phyloP scores from a whole-genome alignment of 805 yeast species.

The Hyphopichia homilentoma region DNA sequence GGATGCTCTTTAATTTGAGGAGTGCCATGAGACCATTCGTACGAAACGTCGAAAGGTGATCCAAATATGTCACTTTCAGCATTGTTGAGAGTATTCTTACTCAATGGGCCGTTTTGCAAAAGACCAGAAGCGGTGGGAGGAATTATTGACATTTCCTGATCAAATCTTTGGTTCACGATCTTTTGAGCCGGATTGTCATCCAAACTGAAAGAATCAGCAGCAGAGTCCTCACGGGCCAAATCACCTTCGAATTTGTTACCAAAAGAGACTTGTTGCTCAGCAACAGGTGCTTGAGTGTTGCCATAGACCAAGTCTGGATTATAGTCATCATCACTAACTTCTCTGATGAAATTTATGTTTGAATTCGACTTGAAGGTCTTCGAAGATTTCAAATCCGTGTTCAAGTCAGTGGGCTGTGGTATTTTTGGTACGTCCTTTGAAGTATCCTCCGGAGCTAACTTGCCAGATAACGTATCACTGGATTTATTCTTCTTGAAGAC shows the following conservation, averaged over 20 bases:
- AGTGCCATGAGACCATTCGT: constrained; percentile 4
- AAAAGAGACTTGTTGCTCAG: not conserved
- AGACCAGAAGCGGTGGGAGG: constrained; percentile 14
- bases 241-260: constrained; percentile 5
- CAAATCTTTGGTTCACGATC: constrained; percentile 14
- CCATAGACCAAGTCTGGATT: constrained; percentile 2
- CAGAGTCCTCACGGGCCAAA: constrained; percentile 8
- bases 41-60: constrained; percentile 29
- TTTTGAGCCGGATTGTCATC: constrained; percentile 22
- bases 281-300: constrained; percentile 1
- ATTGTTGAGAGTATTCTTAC: not conserved
- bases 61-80: constrained; percentile 20
- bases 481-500: constrained; percentile 21
- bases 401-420: not conserved
- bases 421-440: not conserved
- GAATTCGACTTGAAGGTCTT: constrained; percentile 2
- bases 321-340: constrained; percentile 21
- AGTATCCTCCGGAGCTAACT: not conserved
- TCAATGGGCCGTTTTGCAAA: not conserved
- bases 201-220: constrained; percentile 17
- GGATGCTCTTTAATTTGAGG: constrained; percentile 1
- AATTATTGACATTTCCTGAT: constrained; percentile 26
- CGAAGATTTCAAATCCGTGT: not conserved
- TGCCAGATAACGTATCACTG: constrained; percentile 11
- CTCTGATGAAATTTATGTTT: constrained; percentile 22